Evolutionary conservation across 192 early-diverging fungal genomes (phyloP).

Genomic region (Nowakowskiella sp.): DNA sequence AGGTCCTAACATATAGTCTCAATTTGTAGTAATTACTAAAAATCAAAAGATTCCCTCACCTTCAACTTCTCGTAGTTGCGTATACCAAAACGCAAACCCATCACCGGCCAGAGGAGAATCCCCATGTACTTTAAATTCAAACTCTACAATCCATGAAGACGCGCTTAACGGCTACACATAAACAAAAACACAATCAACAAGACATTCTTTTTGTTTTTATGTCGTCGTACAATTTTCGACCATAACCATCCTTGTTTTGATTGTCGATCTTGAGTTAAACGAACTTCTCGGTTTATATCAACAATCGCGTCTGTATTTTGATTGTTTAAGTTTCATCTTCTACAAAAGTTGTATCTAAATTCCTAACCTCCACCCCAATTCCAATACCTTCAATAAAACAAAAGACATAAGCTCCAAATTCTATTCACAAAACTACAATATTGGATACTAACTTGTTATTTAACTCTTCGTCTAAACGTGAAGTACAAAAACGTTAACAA

Average conservation of each 20-base stretch:
- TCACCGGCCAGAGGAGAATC: conserved; percentile 78
- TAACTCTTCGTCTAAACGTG: conserved; percentile 4
- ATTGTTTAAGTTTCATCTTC: background rate
- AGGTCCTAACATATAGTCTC: conserved; percentile 46
- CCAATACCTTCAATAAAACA: conserved; percentile 82
- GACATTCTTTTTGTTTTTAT: background rate
- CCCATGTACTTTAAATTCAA: conserved; percentile 85
- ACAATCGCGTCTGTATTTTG: conserved; percentile 61
- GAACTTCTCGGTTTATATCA: conserved; percentile 77
- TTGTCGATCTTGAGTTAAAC: conserved; percentile 71
- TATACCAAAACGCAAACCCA: conserved; percentile 94
- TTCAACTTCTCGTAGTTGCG: conserved; percentile 54
- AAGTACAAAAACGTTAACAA: conserved; percentile 3
- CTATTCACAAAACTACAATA: background rate
- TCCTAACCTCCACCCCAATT: conserved; percentile 76
- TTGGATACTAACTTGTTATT: conserved; percentile 6
- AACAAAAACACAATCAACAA: background rate
- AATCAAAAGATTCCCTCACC: conserved; percentile 14
- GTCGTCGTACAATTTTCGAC: conserved; percentile 37
- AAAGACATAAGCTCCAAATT: conserved; percentile 60
- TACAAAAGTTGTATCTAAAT: background rate
- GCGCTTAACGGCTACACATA: conserved; percentile 51
- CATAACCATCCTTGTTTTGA: conserved; percentile 81
- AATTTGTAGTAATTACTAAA: conserved; percentile 1
- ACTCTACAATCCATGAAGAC: conserved; percentile 74